A percentile compares a stretch with the other conserved stretches of the same genome.
phyloP scores from a whole-genome alignment of 371 early-diverging fungal species.

The Apophysomyces sp. region DNA sequence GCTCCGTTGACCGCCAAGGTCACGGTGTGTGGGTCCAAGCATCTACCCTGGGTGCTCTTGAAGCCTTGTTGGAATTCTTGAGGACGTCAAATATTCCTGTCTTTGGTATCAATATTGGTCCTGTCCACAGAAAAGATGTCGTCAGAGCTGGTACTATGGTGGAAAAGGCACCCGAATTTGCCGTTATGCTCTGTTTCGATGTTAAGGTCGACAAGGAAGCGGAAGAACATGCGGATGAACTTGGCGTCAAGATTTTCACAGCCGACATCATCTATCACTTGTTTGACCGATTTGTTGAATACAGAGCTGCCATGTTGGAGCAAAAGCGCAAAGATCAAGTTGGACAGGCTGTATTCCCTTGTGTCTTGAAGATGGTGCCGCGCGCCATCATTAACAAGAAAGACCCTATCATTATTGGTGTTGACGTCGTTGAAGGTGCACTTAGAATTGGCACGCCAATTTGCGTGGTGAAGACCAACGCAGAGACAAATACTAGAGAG shows the following conservation, averaged over 20 bases:
- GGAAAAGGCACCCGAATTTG: conserved; percentile 89
- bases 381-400: conserved; percentile 97
- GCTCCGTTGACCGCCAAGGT: conserved; percentile 84
- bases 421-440: conserved; percentile 95
- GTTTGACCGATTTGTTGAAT: conserved; percentile 95
- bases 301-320: conserved; percentile 75
- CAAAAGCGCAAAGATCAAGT: conserved; percentile 89
- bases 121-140: conserved; percentile 98
- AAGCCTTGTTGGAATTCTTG: conserved; percentile 98
- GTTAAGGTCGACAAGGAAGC: conserved; percentile 98
- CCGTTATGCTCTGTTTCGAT: conserved; percentile 99
- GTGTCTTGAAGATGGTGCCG: conserved; percentile 92
- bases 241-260: conserved; percentile 93
- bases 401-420: conserved; percentile 98
- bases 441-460: conserved; percentile 95
- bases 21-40: conserved; percentile 99
- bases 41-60: conserved; percentile 98
- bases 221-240: conserved; percentile 87
- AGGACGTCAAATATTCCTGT: conserved; percentile 96
- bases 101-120: conserved; percentile 97
- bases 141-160: conserved; percentile 93
- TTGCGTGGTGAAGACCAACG: conserved; percentile 86
- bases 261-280: conserved; percentile 99
- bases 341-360: conserved; percentile 96
- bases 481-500: conserved; percentile 73